Base-by-base conservation (phyloP, 83 land plant genomes). In the Isoetes engelmannii region DNA sequence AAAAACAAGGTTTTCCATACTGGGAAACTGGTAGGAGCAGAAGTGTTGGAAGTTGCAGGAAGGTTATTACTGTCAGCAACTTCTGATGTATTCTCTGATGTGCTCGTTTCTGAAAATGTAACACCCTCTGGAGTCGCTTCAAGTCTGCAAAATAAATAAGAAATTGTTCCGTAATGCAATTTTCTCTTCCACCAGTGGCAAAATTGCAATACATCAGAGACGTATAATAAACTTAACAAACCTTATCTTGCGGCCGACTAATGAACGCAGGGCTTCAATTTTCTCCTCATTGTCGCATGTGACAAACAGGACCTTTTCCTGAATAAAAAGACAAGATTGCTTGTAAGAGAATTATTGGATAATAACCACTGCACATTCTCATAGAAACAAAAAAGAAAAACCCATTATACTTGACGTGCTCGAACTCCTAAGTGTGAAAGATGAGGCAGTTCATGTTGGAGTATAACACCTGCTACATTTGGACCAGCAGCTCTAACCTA, bases 371-470 rank as follows among this genome's bases (percentile, higher is more conserved):
- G 55, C 55, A 53, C 15, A 53, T 15, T 13, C 3, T 15, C 15
- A 13, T 53, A 12, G 13, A 15, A 53, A 12, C 55, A 3, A 53
- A 53, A 53, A 65, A 1, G 28, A 53, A 17, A 59, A 28, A 28
- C 0, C 37, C 37, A 2, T 28, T 28, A 28, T 67, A 78, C 96
- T 48, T 94, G 98, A 4, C 97, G 88, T 49, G 98, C 98, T 62
- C 98, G 84, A 45, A 94, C 98, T 82, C 98, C 98, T 53, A 94
- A 84, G 79, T 94, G 98, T 47, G 98, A 94, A 55, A 94, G 69
- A 72, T 94, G 98, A 69, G 98, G 98, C 65, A 94, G 76, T 73
- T 94, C 98, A 49, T 94, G 98, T 62, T 92, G 84, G 15, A 94
- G 89, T 6, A 94, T 74, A 5, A 94, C 87, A 13, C 98, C 97